Percentiles rank a stretch among this genome's conserved stretches.
phyloP scores from a whole-genome alignment of 176 grass and related monocot genomes.

The Pontederia crassipes region DNA sequence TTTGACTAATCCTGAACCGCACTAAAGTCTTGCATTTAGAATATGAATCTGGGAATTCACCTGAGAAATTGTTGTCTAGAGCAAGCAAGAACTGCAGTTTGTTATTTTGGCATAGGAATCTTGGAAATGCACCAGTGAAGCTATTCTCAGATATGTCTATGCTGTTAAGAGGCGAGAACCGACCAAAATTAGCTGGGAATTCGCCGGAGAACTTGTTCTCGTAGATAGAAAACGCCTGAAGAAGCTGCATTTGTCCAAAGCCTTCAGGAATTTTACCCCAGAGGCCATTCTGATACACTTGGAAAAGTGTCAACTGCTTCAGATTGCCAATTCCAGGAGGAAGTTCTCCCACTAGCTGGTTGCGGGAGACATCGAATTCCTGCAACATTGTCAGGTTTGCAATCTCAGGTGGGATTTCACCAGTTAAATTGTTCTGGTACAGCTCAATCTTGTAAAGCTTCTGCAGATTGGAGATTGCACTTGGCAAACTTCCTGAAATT shows the following conservation, averaged over 20 bases:
- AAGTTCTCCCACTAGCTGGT: constrained; percentile 56
- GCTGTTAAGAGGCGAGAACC: constrained; percentile 57
- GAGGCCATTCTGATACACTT: constrained; percentile 70
- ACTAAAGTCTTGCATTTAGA: constrained; percentile 73
- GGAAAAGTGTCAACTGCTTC: constrained; percentile 71
- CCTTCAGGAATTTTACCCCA: constrained; percentile 66
- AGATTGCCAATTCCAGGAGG: constrained; percentile 45
- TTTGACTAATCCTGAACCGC: constrained; percentile 86
- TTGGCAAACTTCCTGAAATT: constrained; percentile 55
- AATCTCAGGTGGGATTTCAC: constrained; percentile 73
- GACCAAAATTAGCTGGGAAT: constrained; percentile 60
- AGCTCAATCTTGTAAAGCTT: constrained; percentile 95
- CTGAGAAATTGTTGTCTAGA: constrained; percentile 78
- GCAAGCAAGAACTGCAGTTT: constrained; percentile 73
- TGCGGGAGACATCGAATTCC: constrained; percentile 93
- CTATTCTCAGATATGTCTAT: constrained; percentile 94
- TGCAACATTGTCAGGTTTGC: constrained; percentile 42
- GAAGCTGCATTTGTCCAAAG: constrained; percentile 56
- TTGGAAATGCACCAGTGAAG: constrained; percentile 80
- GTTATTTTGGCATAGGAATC: constrained; percentile 65
- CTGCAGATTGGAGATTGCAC: constrained; percentile 54
- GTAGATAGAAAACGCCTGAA: constrained; percentile 84
- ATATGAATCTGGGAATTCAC: constrained; percentile 67
- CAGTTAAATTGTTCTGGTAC: constrained; percentile 85
- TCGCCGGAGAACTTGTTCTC: constrained; percentile 69